Evolutionary conservation across 192 early-diverging fungal species (phyloP).

Genomic region (Diversispora epigaea): DNA sequence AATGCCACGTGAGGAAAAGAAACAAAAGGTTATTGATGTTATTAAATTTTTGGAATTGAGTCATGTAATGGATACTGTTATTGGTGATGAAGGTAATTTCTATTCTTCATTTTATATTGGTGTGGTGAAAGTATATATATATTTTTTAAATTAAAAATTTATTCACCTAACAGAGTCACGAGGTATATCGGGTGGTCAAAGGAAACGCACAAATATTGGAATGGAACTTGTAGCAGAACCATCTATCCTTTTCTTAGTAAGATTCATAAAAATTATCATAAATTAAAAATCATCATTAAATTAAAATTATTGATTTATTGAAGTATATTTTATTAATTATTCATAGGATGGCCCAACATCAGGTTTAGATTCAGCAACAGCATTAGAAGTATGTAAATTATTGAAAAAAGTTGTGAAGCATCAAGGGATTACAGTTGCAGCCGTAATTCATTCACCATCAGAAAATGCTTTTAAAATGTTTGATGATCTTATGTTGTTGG

Average conservation of each 20-base stretch:
- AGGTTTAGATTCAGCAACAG: slow-evolving; percentile 66
- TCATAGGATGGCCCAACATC: slow-evolving; percentile 67
- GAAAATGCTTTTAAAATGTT: slow-evolving; percentile 66
- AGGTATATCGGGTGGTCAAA: slow-evolving; percentile 72
- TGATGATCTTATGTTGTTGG: slow-evolving; percentile 69
- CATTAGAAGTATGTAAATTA: slow-evolving; percentile 62
- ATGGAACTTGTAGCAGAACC: slow-evolving; percentile 66
- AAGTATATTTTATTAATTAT: background rate
- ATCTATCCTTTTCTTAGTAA: slow-evolving; percentile 55
- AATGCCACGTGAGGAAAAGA: slow-evolving; percentile 39
- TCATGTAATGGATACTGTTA: slow-evolving; percentile 50
- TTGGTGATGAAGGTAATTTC: slow-evolving; percentile 52
- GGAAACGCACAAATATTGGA: slow-evolving; percentile 77
- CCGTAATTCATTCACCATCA: slow-evolving; percentile 73
- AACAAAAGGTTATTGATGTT: slow-evolving; percentile 57
- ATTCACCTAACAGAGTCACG: slow-evolving; percentile 42
- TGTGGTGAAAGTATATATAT: no score
- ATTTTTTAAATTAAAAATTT: no score
- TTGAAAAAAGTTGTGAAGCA: slow-evolving; percentile 58
- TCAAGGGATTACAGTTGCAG: slow-evolving; percentile 63
- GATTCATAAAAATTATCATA: background rate
- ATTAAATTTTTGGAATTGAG: slow-evolving; percentile 57
- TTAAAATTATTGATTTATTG: background rate
- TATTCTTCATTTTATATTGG: background rate
- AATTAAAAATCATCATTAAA: background rate